These are phyloP conservation scores for Tuber calosporum DNA, from an alignment of 495 filamentous ascomycete genomes.

Conservation along the genomic window DNA sequence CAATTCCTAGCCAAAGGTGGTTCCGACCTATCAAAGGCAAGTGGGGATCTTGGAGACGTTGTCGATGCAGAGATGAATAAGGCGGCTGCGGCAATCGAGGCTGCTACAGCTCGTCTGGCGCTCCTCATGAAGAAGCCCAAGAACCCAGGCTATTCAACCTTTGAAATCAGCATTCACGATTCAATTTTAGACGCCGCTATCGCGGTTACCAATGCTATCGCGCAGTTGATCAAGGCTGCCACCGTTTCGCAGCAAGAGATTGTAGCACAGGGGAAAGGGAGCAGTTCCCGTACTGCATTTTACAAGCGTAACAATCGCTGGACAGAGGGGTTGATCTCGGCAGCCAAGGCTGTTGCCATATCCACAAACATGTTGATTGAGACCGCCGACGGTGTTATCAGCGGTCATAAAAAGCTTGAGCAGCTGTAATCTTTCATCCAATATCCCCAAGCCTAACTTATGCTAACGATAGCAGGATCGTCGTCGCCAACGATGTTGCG, in stretches of 20 bases:
- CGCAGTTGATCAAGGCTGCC: slow-evolving; percentile 90
- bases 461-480: slow-evolving; percentile 51
- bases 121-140: slow-evolving; percentile 90
- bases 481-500: slow-evolving; percentile 93
- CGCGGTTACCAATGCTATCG: slow-evolving; percentile 93
- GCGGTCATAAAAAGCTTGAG: slow-evolving; percentile 81
- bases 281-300: slow-evolving; percentile 83
- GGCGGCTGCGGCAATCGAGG: slow-evolving; percentile 92
- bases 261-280: slow-evolving; percentile 86
- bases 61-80: slow-evolving; percentile 87
- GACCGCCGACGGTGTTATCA: slow-evolving; percentile 92
- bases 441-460: not conserved
- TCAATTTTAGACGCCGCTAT: slow-evolving; percentile 88
- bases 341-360: slow-evolving; percentile 85
- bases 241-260: slow-evolving; percentile 94
- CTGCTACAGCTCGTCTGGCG: slow-evolving; percentile 76
- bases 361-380: slow-evolving; percentile 95
- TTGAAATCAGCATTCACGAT: slow-evolving; percentile 90
- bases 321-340: slow-evolving; percentile 95
- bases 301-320: slow-evolving; percentile 84
- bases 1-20: slow-evolving; percentile 68
- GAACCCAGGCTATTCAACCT: slow-evolving; percentile 81
- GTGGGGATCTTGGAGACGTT: slow-evolving; percentile 81
- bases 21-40: slow-evolving; percentile 62
- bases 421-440: slow-evolving; percentile 52